These are phyloP conservation scores for Fusarium protoensiforme DNA, from an alignment of 2,329 filamentous ascomycete genomes.

Conservation along the genomic window DNA sequence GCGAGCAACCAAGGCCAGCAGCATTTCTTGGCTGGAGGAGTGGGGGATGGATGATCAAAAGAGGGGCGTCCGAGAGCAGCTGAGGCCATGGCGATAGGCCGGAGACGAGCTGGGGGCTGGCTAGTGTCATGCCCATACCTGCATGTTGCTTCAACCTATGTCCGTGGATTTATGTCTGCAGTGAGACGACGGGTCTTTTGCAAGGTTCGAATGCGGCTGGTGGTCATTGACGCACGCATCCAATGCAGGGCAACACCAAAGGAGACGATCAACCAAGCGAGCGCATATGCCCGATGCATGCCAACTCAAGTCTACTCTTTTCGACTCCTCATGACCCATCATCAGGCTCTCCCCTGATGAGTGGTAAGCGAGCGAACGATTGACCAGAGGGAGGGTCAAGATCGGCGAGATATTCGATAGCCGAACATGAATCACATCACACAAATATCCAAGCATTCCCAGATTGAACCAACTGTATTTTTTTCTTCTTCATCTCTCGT, in stretches of 20 bases:
- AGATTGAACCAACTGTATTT: slow-evolving; percentile 38
- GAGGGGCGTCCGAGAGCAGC: slow-evolving; percentile 24
- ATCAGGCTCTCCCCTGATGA: slow-evolving; percentile 2
- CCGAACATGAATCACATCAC: slow-evolving; percentile 27
- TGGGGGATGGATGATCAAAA: slow-evolving; percentile 15
- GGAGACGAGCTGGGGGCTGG: slow-evolving; percentile 9
- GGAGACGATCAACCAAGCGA: slow-evolving; percentile 28
- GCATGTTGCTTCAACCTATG: neutral
- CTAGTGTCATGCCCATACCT: slow-evolving; percentile 29
- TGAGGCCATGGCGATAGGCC: slow-evolving; percentile 30
- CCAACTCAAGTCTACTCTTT: slow-evolving; percentile 20
- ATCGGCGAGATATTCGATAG: slow-evolving; percentile 30
- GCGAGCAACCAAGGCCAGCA: neutral
- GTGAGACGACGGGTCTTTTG: slow-evolving; percentile 27
- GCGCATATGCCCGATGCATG: slow-evolving; percentile 37
- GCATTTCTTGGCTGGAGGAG: neutral
- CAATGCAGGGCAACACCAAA: slow-evolving; percentile 22
- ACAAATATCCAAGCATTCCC: slow-evolving; percentile 8
- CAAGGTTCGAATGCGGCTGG: slow-evolving; percentile 11
- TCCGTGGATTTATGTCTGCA: slow-evolving; percentile 27
- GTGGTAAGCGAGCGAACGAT: slow-evolving; percentile 26
- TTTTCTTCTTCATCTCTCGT: slow-evolving; percentile 25
- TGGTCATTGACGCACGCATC: slow-evolving; percentile 24
- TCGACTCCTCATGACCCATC: slow-evolving; percentile 11
- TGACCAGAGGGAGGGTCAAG: neutral